Evolutionary conservation across 2,329 filamentous ascomycete species (phyloP).

Genomic region (Epichloe bromicola): DNA sequence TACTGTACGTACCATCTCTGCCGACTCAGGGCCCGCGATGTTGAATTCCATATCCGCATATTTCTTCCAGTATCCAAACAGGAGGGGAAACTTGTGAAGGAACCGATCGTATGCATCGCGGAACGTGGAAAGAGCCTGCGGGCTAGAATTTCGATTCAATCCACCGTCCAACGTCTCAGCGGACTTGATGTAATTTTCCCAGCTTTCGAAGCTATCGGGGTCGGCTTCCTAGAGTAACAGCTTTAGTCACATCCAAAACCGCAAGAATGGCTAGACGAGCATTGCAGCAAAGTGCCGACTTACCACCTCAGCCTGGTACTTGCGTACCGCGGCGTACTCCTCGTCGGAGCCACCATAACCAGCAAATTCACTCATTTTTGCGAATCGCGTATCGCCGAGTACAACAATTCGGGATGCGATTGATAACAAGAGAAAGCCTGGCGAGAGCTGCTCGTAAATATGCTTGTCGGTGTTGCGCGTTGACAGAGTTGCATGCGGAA

Average conservation of each 20-base stretch:
- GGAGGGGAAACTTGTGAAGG: constrained; percentile 82
- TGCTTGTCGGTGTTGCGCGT: constrained; percentile 1
- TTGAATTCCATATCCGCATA: constrained; percentile 97
- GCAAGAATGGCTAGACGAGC: neutral
- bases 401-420: neutral
- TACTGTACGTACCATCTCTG: constrained; percentile 66
- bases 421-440: neutral
- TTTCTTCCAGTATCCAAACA: constrained; percentile 99
- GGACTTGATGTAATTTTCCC: constrained; percentile 81
- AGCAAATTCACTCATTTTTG: constrained; percentile 54
- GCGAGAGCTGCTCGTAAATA: neutral
- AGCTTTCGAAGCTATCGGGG: constrained; percentile 83
- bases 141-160: constrained; percentile 91
- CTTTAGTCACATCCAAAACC: neutral
- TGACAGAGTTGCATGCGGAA: neutral
- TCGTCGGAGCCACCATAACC: constrained; percentile 63
- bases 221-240: constrained; percentile 41
- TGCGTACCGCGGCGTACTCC: constrained; percentile 71
- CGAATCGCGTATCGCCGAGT: constrained; percentile 4
- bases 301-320: constrained; percentile 67
- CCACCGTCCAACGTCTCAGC: constrained; percentile 82
- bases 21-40: constrained; percentile 90
- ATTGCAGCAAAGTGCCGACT: constrained; percentile 6
- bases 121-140: constrained; percentile 77
- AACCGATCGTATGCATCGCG: constrained; percentile 86